A percentile compares a stretch with the other conserved stretches of the same genome.
These are phyloP conservation scores for Ceratocystis lukuohia DNA, from an alignment of 2,329 filamentous ascomycete species.

Conservation along the genomic window DNA sequence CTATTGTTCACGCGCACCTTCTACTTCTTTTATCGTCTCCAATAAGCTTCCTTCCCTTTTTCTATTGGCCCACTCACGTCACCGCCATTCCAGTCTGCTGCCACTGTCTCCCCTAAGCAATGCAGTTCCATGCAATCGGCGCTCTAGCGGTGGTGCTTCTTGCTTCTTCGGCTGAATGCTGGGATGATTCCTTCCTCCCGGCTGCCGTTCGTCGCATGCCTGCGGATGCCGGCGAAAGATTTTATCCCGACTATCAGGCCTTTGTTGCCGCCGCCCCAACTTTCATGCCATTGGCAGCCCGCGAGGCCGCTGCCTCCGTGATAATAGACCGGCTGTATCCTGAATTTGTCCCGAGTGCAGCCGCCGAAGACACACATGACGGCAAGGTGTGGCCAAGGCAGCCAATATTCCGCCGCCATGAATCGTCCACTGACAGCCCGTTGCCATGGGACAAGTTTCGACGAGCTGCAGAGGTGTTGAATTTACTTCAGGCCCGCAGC, in stretches of 20 bases:
- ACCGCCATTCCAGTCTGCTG: constrained; percentile 1
- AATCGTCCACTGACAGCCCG: constrained; percentile 16
- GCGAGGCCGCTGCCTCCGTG: constrained; percentile 26
- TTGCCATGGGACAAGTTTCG: constrained; percentile 24
- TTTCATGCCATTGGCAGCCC: constrained; percentile 23
- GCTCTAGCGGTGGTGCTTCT: constrained; percentile 7
- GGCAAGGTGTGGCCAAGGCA: constrained; percentile 26
- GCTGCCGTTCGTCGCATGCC: constrained; percentile 60
- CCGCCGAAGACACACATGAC: constrained; percentile 40
- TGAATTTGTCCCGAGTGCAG: constrained; percentile 14
- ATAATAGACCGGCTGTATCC: constrained; percentile 23
- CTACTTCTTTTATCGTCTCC: background rate
- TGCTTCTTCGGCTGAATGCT: constrained; percentile 21
- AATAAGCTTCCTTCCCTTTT: background rate
- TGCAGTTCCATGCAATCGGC: constrained; percentile 26
- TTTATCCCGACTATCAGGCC: constrained; percentile 53
- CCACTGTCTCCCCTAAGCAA: constrained; percentile 22
- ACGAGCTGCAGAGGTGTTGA: constrained; percentile 35
- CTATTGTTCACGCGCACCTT: background rate
- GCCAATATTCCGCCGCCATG: constrained; percentile 11
- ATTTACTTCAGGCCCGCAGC: constrained; percentile 40
- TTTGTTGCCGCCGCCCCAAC: constrained; percentile 26
- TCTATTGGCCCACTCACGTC: background rate
- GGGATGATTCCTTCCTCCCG: constrained; percentile 31
- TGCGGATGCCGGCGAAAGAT: constrained; percentile 57